Conservation (phyloP, 148 eudicot species). For the Rhododendron griersonianum region DNA sequence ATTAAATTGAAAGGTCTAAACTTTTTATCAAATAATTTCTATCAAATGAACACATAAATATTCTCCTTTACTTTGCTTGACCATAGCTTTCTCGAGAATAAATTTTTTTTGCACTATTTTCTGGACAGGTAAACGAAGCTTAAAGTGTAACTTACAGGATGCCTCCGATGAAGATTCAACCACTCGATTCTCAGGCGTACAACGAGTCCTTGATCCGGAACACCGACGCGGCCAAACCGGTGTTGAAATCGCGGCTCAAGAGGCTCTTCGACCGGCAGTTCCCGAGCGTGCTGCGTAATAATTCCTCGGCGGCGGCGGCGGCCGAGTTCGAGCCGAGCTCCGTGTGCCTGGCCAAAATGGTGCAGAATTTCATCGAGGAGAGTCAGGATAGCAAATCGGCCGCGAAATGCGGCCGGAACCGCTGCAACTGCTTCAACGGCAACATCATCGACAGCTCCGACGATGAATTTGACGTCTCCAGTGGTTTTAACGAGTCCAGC, state of each 20-base stretch:
- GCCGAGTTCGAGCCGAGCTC: slow-evolving; percentile 51
- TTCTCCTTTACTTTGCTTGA: neutral
- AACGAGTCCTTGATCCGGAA: slow-evolving; percentile 20
- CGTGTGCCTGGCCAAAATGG: slow-evolving; percentile 56
- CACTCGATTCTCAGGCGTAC: slow-evolving; percentile 38
- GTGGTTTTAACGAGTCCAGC: slow-evolving; percentile 22
- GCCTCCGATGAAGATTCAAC: slow-evolving; percentile 76
- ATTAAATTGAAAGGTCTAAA: no score
- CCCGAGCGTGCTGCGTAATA: slow-evolving; percentile 35
- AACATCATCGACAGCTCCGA: slow-evolving; percentile 54
- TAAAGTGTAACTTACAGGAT: slow-evolving; percentile 7
- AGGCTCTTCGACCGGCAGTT: slow-evolving; percentile 64
- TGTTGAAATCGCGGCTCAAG: slow-evolving; percentile 56
- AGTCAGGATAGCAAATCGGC: slow-evolving; percentile 30
- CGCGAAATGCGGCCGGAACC: slow-evolving; percentile 39
- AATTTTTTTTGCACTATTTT: neutral
- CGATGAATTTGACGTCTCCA: slow-evolving; percentile 44
- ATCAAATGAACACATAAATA: no score
- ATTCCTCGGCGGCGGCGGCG: slow-evolving; percentile 27
- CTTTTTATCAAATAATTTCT: no score
- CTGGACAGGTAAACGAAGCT: neutral
- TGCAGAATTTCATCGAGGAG: slow-evolving; percentile 54
- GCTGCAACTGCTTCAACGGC: slow-evolving; percentile 70
- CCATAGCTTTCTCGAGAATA: neutral
- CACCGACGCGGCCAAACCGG: slow-evolving; percentile 40